These are phyloP conservation scores for Starmerella gropengiesseri DNA, from an alignment of 805 yeast genomes.

Conservation along the genomic window DNA sequence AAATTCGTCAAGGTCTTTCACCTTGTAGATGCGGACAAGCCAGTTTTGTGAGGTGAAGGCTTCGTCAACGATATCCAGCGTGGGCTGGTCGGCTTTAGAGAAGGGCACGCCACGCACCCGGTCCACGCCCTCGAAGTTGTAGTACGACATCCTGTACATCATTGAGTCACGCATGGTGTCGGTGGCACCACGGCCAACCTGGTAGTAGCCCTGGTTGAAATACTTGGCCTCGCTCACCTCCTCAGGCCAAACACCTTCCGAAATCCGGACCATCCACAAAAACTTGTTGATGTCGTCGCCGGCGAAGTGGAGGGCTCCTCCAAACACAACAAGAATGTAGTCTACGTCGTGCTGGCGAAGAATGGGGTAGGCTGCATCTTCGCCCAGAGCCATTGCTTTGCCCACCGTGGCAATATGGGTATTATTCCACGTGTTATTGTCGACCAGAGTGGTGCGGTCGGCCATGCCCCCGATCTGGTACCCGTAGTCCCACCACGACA, in stretches of 20 bases:
- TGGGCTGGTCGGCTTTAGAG: slow-evolving; percentile 37
- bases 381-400: slow-evolving; percentile 87
- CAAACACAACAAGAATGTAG: slow-evolving; percentile 84
- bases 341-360: slow-evolving; percentile 88
- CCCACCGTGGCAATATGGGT: slow-evolving; percentile 99
- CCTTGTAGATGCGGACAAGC: slow-evolving; percentile 89
- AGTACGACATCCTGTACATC: slow-evolving; percentile 90
- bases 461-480: slow-evolving; percentile 99
- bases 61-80: slow-evolving; percentile 75
- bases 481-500: slow-evolving; percentile 99
- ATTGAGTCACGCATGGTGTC: slow-evolving; percentile 77
- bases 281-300: slow-evolving; percentile 97
- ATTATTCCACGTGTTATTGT: slow-evolving; percentile 98
- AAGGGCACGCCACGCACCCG: slow-evolving; percentile 81
- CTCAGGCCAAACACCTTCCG: slow-evolving; percentile 99
- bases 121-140: slow-evolving; percentile 66
- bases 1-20: slow-evolving; percentile 74
- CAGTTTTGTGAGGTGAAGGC: slow-evolving; percentile 93
- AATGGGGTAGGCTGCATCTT: slow-evolving; percentile 79
- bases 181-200: slow-evolving; percentile 72
- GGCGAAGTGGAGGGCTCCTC: slow-evolving; percentile 84
- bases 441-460: slow-evolving; percentile 94
- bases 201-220: slow-evolving; percentile 83
- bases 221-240: slow-evolving; percentile 77
- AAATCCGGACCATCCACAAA: slow-evolving; percentile 96